Base-by-base conservation (phyloP, 2,329 filamentous ascomycete species). In the Aspergillus fumigatiaffinis region DNA sequence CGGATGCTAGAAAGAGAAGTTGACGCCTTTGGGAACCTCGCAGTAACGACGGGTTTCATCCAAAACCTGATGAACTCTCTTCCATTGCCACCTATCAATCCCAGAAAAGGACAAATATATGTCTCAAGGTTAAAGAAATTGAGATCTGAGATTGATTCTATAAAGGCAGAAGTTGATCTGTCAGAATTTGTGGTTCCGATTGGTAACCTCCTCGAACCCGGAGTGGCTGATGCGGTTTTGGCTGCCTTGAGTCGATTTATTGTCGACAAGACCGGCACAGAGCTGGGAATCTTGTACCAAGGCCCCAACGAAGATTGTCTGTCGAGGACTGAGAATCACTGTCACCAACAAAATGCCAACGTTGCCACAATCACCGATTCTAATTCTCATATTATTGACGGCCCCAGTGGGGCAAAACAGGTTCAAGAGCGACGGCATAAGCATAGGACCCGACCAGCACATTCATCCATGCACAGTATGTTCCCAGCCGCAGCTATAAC, bases 281-380 rank as follows among this genome's bases (percentile, higher is more conserved):
- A 70, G n/a, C 58, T 82, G 14, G 75, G 73, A 1, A 73, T 73
- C 46, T 62, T 81, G 0, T 82, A 81, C 58, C 68, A 78, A 48
- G 75, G 80, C 48, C 52, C 79, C 6, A 62, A 80, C 2, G 67
- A 78, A 0, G 71, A 77, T 1, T 75, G 72, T 52, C 48, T 80
- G 0, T 41, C 60, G 1, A 64, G 70, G 4, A 58, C 81, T 0
- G 55, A 75, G 20, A 57, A 60, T 0, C 56, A 68, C 20, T 41
- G 7, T 1, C 26, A 51, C 17, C 61, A 66, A 17, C 49, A 67
- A 23, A 58, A 64, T 20, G 35, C 28, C 68, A 28, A 28, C 7
- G 8, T 28, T 9, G 26, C 26, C 7, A 28, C 26, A 28, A 28
- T 28, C 1, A 28, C 6, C 1, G 7, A 28, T 28, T 8, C 1